A percentile compares a stretch with the other conserved stretches of the same genome.
Evolutionary conservation across 139 green algal species (phyloP).

Genomic region (Chlamydomonas sp.): DNA sequence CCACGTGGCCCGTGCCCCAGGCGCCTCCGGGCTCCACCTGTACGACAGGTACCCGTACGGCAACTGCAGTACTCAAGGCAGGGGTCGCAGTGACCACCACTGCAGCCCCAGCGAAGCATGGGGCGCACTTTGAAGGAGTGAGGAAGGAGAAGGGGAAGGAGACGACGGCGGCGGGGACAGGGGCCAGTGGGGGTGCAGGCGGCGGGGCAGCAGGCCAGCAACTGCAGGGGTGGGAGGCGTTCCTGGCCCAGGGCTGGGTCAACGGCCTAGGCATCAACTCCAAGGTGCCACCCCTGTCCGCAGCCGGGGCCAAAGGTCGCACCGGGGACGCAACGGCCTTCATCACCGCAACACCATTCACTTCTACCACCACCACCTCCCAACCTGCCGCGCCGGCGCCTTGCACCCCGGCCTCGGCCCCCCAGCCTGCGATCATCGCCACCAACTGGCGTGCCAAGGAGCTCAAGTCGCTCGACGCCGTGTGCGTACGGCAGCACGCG

Average conservation of each 20-base stretch:
- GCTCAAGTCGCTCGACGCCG: not conserved
- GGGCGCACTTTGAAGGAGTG: too few species aligned
- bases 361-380: too few species aligned
- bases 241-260: conserved; percentile 18
- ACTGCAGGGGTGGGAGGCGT: conserved; percentile 8
- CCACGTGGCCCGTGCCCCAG: not conserved
- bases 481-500: not conserved
- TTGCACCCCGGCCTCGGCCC: not conserved
- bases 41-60: not conserved
- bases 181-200: not conserved
- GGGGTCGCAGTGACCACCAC: too few species aligned
- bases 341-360: too few species aligned
- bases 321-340: too few species aligned
- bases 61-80: not conserved
- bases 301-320: not conserved
- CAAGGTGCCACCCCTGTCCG: not conserved
- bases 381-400: not conserved
- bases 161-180: too few species aligned
- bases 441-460: conserved; percentile 23
- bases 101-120: too few species aligned
- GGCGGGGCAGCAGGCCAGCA: not conserved
- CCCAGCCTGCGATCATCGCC: not conserved
- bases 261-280: not conserved
- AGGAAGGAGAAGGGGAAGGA: too few species aligned
- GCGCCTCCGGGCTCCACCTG: not conserved